Evolutionary conservation across 2,329 filamentous ascomycete genomes (phyloP).

Genomic region (Aspergillus ochraceoroseus): DNA sequence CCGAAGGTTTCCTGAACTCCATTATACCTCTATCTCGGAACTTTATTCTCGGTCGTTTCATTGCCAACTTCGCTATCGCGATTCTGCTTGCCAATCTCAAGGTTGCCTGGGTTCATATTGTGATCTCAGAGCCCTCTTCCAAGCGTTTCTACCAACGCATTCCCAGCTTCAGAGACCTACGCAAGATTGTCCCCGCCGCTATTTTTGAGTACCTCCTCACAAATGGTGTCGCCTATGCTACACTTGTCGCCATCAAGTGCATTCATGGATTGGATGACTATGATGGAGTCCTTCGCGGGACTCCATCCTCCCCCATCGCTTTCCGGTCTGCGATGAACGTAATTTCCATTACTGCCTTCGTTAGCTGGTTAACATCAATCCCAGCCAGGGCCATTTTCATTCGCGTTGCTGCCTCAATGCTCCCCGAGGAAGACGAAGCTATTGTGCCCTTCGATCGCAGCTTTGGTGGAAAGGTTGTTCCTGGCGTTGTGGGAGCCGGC

Average conservation of each 20-base stretch:
- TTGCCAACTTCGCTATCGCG: conserved; percentile 55
- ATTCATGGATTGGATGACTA: conserved; percentile 33
- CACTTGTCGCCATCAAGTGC: conserved; percentile 43
- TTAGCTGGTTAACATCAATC: conserved; percentile 62
- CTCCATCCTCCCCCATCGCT: conserved; percentile 13
- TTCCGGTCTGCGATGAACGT: conserved; percentile 2
- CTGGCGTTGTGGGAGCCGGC: conserved; percentile 69
- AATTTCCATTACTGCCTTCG: conserved; percentile 43
- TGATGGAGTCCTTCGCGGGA: neutral
- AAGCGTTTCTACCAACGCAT: conserved; percentile 66
- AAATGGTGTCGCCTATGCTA: conserved; percentile 41
- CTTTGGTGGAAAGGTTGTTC: conserved; percentile 70
- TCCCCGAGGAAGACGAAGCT: conserved; percentile 73
- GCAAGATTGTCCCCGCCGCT: conserved; percentile 65
- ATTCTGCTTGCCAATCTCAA: conserved; percentile 63
- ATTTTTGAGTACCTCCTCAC: conserved; percentile 57
- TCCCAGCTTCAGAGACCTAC: conserved; percentile 60
- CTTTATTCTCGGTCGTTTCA: conserved; percentile 42
- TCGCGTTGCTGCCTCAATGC: conserved; percentile 80
- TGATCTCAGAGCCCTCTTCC: conserved; percentile 66
- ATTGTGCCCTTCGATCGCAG: conserved; percentile 88
- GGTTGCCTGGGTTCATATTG: conserved; percentile 78
- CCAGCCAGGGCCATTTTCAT: conserved; percentile 71
- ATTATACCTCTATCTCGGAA: conserved; percentile 27
- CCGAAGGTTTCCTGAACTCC: conserved; percentile 44